These are phyloP conservation scores for Mercurialis annua DNA, from an alignment of 345 rosid species.

Conservation along the genomic window DNA sequence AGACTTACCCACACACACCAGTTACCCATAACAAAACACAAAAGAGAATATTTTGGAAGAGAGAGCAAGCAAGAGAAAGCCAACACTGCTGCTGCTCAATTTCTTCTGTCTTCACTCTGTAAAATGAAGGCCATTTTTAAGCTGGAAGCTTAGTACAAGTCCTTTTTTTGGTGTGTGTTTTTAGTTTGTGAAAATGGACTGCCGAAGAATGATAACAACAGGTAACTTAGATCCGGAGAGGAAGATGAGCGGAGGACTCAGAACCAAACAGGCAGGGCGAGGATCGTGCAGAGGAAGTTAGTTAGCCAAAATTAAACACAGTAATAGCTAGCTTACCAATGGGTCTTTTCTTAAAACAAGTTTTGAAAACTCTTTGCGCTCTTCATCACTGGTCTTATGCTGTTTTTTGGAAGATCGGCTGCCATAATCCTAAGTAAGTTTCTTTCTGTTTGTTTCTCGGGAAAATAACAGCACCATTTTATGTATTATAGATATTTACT, in stretches of 20 bases:
- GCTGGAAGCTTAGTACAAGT: constrained; percentile 20
- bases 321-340: constrained; percentile 19
- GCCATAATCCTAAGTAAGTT: constrained; percentile 79
- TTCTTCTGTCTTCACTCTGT: not conserved
- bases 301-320: constrained; percentile 15
- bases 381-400: constrained; percentile 81
- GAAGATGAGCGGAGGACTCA: constrained; percentile 86
- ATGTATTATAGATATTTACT: not conserved
- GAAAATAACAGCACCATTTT: constrained; percentile 5
- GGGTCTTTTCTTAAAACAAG: constrained; percentile 75
- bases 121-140: constrained; percentile 51
- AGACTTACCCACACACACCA: not conserved
- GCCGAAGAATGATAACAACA: constrained; percentile 52
- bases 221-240: constrained; percentile 91
- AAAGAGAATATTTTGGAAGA: constrained; percentile 2
- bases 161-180: not conserved
- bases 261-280: constrained; percentile 95
- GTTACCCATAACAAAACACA: not conserved
- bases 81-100: not conserved
- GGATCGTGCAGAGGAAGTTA: constrained; percentile 99
- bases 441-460: not conserved
- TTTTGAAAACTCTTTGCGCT: constrained; percentile 70
- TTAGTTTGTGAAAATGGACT: constrained; percentile 43
- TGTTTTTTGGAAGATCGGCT: constrained; percentile 94
- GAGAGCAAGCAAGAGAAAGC: not conserved